Conservation (phyloP, 176 grass and related monocot species). For the sorghum (Sorghum bicolor) region DNA sequence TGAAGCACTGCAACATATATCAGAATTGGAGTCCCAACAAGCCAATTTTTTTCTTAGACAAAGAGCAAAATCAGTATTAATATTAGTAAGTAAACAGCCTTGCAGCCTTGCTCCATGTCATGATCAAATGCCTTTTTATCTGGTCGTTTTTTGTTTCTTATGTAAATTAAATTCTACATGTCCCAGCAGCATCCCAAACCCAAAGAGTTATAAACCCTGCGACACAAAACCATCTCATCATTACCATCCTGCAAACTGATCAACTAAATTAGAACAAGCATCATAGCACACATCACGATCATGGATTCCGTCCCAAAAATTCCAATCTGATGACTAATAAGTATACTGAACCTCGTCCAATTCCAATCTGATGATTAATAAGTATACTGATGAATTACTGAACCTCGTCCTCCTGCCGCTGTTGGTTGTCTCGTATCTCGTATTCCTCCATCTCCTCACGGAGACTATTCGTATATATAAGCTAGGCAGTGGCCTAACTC, state of each 20-base stretch:
- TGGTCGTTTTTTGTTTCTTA: not conserved
- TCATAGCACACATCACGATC: not conserved
- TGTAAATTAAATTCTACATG: not conserved
- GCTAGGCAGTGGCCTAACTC: no score
- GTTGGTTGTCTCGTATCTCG: conserved; percentile 30
- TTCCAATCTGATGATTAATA: no score
- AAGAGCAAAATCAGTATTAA: not conserved
- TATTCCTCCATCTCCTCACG: not conserved
- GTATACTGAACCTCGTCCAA: no score
- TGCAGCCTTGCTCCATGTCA: not conserved
- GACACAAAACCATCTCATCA: not conserved
- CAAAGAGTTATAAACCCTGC: not conserved
- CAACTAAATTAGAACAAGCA: not conserved
- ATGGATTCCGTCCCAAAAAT: not conserved
- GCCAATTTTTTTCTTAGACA: not conserved
- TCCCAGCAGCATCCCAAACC: not conserved
- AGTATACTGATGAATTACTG: not conserved
- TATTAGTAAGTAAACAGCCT: not conserved
- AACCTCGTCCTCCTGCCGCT: conserved; percentile 36
- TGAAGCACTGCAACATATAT: not conserved
- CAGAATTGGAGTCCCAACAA: not conserved
- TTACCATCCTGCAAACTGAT: not conserved
- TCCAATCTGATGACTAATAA: not conserved
- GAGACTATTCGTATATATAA: no score
- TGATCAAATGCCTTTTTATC: not conserved